Evolutionary conservation across 768 basidiomycete genomes (phyloP).

Genomic region (Pulveroboletus sp.): DNA sequence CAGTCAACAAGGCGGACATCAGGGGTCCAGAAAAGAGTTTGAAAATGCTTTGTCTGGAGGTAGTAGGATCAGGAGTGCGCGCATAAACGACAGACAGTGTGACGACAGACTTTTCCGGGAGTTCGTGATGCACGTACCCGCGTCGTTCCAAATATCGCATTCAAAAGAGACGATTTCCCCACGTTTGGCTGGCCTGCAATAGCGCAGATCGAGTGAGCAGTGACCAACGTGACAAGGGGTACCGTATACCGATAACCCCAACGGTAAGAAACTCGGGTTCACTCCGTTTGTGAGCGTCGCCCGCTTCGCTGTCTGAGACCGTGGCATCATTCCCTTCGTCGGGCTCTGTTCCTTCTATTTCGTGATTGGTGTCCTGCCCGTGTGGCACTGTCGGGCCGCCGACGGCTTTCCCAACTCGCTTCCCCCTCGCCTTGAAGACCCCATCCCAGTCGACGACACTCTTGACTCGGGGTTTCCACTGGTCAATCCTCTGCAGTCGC

Average conservation of each 20-base stretch:
- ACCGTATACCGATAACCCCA: constrained; percentile 63
- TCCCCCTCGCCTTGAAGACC: constrained; percentile 43
- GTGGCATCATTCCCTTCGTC: constrained; percentile 21
- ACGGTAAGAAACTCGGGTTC: constrained; percentile 67
- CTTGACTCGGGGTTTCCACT: constrained; percentile 67
- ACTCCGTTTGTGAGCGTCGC: constrained; percentile 20
- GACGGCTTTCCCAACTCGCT: constrained; percentile 41
- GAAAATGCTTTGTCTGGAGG: constrained; percentile 85
- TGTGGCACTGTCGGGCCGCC: constrained; percentile 39
- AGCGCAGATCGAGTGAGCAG: background rate
- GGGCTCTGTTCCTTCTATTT: constrained; percentile 7
- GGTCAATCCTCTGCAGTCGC: constrained; percentile 43
- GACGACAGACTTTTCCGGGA: constrained; percentile 66
- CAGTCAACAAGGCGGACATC: constrained; percentile 92
- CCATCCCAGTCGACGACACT: constrained; percentile 69
- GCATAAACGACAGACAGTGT: background rate
- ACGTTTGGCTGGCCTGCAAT: constrained; percentile 85
- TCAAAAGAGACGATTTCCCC: constrained; percentile 89
- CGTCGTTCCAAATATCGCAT: constrained; percentile 78
- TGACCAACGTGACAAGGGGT: background rate
- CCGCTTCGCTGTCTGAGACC: constrained; percentile 11
- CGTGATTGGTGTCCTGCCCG: constrained; percentile 3
- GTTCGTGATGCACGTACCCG: constrained; percentile 82
- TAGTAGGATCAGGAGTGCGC: background rate
- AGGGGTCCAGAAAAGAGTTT: constrained; percentile 85